Conservation (phyloP, 2,329 filamentous ascomycete species). For the Apiospora aurea region DNA sequence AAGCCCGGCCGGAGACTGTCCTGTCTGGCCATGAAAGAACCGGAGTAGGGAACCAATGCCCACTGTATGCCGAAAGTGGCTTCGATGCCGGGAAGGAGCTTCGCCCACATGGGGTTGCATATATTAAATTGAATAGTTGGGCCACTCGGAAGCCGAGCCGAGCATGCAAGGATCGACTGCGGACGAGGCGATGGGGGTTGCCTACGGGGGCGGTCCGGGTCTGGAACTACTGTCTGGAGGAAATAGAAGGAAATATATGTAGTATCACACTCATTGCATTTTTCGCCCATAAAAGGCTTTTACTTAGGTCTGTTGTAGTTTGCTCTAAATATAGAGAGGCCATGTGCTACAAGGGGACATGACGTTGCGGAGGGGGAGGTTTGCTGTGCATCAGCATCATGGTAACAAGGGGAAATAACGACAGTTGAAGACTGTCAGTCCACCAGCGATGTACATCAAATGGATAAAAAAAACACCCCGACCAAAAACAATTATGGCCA, state of each 20-base stretch:
- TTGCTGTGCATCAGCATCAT: no score
- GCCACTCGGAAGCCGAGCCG: constrained; percentile 18
- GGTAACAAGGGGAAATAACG: no score
- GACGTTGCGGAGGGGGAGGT: no score
- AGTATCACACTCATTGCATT: background rate
- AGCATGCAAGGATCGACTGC: background rate
- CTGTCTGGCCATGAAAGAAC: background rate
- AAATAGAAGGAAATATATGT: background rate
- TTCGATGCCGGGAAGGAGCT: background rate
- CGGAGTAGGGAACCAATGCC: background rate
- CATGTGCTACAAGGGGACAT: no score
- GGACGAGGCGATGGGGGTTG: constrained; percentile 12
- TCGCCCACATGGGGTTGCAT: constrained; percentile 13
- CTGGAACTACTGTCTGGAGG: background rate
- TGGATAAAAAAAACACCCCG: no score
- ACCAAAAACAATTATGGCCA: no score
- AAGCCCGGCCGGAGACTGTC: background rate
- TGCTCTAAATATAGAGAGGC: no score
- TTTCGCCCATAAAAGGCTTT: background rate
- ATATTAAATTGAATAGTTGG: background rate
- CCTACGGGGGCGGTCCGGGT: background rate
- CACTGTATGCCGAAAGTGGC: background rate
- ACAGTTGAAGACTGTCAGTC: no score
- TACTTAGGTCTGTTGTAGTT: background rate
- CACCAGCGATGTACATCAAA: no score